Evolutionary conservation across 176 grass and related monocot species (phyloP).

Genomic region (Oropetium thomaeum): DNA sequence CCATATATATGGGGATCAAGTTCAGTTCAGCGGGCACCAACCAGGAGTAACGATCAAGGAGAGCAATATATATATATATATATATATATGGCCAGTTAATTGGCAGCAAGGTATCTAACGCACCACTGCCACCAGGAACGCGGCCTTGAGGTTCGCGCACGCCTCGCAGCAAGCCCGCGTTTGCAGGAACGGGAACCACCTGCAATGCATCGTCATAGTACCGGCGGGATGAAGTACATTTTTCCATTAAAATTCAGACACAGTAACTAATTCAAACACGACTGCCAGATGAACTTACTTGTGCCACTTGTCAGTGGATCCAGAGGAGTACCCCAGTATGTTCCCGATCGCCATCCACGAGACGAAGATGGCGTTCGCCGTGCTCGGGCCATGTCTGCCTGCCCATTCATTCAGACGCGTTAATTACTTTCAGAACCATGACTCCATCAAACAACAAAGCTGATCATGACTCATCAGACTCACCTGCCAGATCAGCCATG

Average conservation of each 20-base stretch:
- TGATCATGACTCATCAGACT: neutral
- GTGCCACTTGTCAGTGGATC: constrained; percentile 66
- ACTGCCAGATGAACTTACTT: neutral
- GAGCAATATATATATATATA: too few relatives aligned
- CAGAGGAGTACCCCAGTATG: constrained; percentile 75
- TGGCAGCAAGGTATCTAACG: neutral
- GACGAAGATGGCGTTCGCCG: constrained; percentile 78
- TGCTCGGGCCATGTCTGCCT: constrained; percentile 57
- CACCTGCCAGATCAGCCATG: constrained; percentile 76
- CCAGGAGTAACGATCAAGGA: too few relatives aligned
- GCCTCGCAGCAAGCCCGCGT: constrained; percentile 71
- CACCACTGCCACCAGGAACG: constrained; percentile 76
- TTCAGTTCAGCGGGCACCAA: too few relatives aligned
- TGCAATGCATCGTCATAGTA: neutral
- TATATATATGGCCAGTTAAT: too few relatives aligned
- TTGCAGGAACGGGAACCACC: constrained; percentile 80
- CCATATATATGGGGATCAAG: too few relatives aligned
- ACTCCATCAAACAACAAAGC: neutral
- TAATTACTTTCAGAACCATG: neutral
- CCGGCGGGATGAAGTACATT: neutral
- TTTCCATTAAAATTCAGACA: too few relatives aligned
- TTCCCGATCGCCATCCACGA: constrained; percentile 93
- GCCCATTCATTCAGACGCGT: neutral
- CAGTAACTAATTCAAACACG: neutral
- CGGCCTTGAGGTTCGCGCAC: constrained; percentile 78